These are phyloP conservation scores for Aspergillus awamori DNA, from an alignment of 2,329 filamentous ascomycete genomes.

Conservation along the genomic window DNA sequence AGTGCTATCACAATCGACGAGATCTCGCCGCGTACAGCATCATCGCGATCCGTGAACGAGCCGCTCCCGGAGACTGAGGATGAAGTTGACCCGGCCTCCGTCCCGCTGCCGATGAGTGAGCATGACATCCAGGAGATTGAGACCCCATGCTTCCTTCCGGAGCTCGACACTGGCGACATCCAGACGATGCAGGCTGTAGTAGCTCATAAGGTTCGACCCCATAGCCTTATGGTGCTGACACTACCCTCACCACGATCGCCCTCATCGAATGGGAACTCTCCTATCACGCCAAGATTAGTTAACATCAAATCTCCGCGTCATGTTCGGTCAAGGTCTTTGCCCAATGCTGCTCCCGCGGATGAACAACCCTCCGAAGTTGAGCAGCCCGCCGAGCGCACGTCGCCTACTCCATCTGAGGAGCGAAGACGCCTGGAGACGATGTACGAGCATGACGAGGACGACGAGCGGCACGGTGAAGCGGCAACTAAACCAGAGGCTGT, in stretches of 20 bases:
- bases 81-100: slow-evolving; percentile 35
- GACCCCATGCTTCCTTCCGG: slow-evolving; percentile 67
- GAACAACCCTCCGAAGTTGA: slow-evolving; percentile 18
- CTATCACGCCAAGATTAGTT: slow-evolving; percentile 29
- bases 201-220: slow-evolving; percentile 47
- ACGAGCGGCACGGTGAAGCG: slow-evolving; percentile 24
- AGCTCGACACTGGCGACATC: slow-evolving; percentile 60
- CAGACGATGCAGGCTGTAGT: slow-evolving; percentile 41
- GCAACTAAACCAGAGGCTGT: neutral
- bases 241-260: slow-evolving; percentile 34
- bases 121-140: slow-evolving; percentile 70
- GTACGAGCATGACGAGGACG: slow-evolving; percentile 38
- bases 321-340: slow-evolving; percentile 54
- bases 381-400: slow-evolving; percentile 22
- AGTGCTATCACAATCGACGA: slow-evolving; percentile 43
- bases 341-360: slow-evolving; percentile 40
- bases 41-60: slow-evolving; percentile 9
- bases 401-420: slow-evolving; percentile 31
- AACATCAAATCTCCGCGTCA: slow-evolving; percentile 32
- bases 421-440: slow-evolving; percentile 40
- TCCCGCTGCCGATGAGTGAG: slow-evolving; percentile 36
- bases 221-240: slow-evolving; percentile 47
- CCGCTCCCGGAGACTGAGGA: slow-evolving; percentile 20
- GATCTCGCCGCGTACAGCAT: slow-evolving; percentile 12
- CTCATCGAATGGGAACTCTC: slow-evolving; percentile 29